Evolutionary conservation across 2,329 filamentous ascomycete genomes (phyloP).

Genomic region (Ophiostoma piceae): DNA sequence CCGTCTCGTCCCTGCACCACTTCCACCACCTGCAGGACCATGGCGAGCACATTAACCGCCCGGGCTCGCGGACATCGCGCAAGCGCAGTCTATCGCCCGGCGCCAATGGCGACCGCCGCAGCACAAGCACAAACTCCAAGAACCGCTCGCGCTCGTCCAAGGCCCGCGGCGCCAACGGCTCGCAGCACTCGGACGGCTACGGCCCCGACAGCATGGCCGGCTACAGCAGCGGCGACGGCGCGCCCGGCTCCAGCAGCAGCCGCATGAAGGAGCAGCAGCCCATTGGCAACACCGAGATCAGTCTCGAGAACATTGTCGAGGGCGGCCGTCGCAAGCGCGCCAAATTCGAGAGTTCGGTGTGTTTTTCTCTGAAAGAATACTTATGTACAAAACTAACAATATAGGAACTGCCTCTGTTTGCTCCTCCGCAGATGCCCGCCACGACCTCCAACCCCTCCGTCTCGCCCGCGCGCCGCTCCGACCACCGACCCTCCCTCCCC

Average conservation of each 20-base stretch:
- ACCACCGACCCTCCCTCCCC: constrained; percentile 66
- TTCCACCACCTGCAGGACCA: constrained; percentile 32
- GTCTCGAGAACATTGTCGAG: constrained; percentile 95
- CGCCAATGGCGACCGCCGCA: constrained; percentile 70
- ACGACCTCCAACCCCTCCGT: constrained; percentile 96
- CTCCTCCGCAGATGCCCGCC: constrained; percentile 86
- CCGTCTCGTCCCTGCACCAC: constrained; percentile 13
- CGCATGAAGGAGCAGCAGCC: constrained; percentile 67
- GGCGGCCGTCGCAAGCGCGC: constrained; percentile 91
- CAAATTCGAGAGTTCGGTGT: constrained; percentile 93
- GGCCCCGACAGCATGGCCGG: constrained; percentile 62
- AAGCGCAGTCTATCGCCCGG: constrained; percentile 75
- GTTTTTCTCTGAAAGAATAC: background rate
- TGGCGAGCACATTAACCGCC: constrained; percentile 59
- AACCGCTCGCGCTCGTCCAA: constrained; percentile 64
- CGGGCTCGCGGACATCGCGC: constrained; percentile 64
- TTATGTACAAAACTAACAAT: background rate
- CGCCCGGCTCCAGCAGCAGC: constrained; percentile 68
- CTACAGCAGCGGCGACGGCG: constrained; percentile 84
- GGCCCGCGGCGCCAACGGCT: constrained; percentile 53
- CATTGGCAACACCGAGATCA: constrained; percentile 92
- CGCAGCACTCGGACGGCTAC: constrained; percentile 38
- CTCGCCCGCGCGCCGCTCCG: constrained; percentile 78
- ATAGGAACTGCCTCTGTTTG: constrained; percentile 92
- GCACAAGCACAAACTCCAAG: constrained; percentile 58